A percentile compares a stretch with the other conserved stretches of the same genome.
These are phyloP conservation scores for Bothriochloa decipiens DNA, from an alignment of 176 grass and related monocot genomes.

Conservation along the genomic window DNA sequence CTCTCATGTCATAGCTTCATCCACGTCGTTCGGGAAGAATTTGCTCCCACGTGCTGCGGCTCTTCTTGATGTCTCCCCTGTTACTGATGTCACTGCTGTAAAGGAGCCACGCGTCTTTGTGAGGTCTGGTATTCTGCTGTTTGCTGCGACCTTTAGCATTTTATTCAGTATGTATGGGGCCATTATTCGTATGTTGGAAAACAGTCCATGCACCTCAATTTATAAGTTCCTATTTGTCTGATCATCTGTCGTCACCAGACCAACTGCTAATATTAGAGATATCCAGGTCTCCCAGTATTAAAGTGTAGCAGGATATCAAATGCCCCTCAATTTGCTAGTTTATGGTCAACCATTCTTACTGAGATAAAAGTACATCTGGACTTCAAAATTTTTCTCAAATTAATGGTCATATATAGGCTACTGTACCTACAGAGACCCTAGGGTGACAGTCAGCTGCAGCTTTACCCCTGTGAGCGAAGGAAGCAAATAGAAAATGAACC, in stretches of 20 bases:
- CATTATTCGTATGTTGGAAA: neutral
- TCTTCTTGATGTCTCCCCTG: constrained; percentile 88
- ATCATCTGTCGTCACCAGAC: neutral
- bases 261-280: neutral
- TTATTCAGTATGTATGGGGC: neutral
- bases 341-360: neutral
- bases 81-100: constrained; percentile 84
- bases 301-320: neutral
- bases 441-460: no score
- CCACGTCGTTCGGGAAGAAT: constrained; percentile 96
- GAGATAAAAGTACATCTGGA: no score
- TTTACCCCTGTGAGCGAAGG: no score
- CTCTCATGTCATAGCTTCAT: constrained; percentile 82
- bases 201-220: neutral
- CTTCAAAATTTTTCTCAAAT: no score
- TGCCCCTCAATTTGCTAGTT: neutral
- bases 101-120: constrained; percentile 72
- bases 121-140: constrained; percentile 50
- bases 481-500: no score
- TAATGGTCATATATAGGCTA: no score
- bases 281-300: neutral
- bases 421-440: no score
- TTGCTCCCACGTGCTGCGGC: constrained; percentile 81
- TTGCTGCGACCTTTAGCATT: neutral
- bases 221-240: neutral